These are phyloP conservation scores for Agapanthus africanus DNA, from an alignment of 106 monocot species.

Conservation along the genomic window DNA sequence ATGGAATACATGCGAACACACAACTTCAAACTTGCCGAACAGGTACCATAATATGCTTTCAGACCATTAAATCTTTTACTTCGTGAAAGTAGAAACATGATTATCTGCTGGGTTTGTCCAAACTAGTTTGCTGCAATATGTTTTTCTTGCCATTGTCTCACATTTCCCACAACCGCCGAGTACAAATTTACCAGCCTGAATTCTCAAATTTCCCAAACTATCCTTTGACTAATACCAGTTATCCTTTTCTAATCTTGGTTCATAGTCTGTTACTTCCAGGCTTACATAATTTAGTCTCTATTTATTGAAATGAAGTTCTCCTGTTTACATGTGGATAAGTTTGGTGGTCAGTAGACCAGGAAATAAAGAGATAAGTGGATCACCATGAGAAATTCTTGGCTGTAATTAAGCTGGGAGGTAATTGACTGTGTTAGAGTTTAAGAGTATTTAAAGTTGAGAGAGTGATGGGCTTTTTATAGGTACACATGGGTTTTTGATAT, in stretches of 20 bases:
- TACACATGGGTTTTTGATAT: too few species aligned
- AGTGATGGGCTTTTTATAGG: too few species aligned
- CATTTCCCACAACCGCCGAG: too few species aligned
- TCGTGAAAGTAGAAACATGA: not conserved
- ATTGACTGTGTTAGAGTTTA: too few species aligned
- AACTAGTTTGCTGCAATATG: not conserved
- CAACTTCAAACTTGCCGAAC: constrained; percentile 97
- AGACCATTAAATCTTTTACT: constrained; percentile 2
- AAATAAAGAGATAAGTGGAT: not conserved
- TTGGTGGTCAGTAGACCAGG: not conserved
- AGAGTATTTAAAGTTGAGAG: too few species aligned
- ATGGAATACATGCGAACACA: constrained; percentile 96
- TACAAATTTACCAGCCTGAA: not conserved
- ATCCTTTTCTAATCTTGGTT: not conserved
- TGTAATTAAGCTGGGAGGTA: not conserved
- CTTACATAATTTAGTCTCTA: too few species aligned
- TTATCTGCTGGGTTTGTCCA: not conserved
- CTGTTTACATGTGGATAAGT: not conserved
- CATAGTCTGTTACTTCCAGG: not conserved
- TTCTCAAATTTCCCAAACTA: not conserved
- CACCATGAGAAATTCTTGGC: not conserved
- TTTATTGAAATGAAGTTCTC: too few species aligned
- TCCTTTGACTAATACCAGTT: not conserved
- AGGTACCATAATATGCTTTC: constrained; percentile 34
- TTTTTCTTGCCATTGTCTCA: not conserved